phyloP scores from a whole-genome alignment of 306 rosid genomes.

The Vigna mungo region DNA sequence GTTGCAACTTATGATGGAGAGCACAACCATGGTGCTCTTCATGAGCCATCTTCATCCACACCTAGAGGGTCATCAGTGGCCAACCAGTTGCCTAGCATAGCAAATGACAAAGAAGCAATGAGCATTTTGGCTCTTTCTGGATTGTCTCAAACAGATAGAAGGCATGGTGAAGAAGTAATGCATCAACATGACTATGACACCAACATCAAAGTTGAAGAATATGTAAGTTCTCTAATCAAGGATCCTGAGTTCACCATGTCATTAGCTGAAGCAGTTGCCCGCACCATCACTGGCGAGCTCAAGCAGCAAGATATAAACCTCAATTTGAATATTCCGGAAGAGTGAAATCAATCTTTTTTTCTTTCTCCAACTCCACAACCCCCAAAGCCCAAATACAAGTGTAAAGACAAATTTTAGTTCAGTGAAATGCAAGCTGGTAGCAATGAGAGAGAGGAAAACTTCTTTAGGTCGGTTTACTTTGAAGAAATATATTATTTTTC shows the following conservation, averaged over 20 bases:
- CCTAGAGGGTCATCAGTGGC: constrained; percentile 33
- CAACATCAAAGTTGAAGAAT: constrained; percentile 53
- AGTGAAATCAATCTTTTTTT: neutral
- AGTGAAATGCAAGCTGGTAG: constrained; percentile 10
- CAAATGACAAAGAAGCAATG: constrained; percentile 33
- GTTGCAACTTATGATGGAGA: constrained; percentile 78
- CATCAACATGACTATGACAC: constrained; percentile 7
- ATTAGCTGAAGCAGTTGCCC: constrained; percentile 73
- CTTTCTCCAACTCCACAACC: neutral
- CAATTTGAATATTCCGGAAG: constrained; percentile 35
- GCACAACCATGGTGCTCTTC: constrained; percentile 62
- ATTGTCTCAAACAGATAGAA: constrained; percentile 38
- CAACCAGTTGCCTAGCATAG: constrained; percentile 7
- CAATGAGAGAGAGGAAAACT: neutral
- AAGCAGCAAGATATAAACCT: constrained; percentile 46
- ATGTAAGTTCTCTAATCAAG: constrained; percentile 54
- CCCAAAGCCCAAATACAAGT: constrained; percentile 17
- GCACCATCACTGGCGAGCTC: constrained; percentile 49
- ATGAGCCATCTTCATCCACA: constrained; percentile 48
- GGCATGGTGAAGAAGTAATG: constrained; percentile 36
- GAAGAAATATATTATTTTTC: neutral
- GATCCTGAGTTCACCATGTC: constrained; percentile 60
- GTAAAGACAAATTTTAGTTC: constrained; percentile 22
- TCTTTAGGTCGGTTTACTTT: neutral
- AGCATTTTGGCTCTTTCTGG: constrained; percentile 42